Evolutionary conservation across 1,284 basidiomycete species (phyloP), one percentile per base, ranked within the genome.

Genomic region (Malassezia dermatis): DNA sequence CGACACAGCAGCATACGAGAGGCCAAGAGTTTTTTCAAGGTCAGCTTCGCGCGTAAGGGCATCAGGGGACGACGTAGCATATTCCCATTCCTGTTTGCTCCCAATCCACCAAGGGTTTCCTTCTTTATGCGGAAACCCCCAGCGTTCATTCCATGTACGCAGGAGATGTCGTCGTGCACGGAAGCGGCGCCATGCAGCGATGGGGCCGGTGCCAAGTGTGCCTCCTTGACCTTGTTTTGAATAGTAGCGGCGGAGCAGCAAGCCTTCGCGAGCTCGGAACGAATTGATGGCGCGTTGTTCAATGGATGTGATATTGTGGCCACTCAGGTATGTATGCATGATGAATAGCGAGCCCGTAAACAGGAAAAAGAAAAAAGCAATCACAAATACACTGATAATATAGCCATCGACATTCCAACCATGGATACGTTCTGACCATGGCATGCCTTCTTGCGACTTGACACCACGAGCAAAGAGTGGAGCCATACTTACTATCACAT

Each of bases 81-180:
- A 48, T 8, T 44, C 48, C 1, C 55, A 32, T 45, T 68, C 64
- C 8, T 48, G 24, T 5, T 32, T 24, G 11, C 48, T 52, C 2
- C 56, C 88, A 32, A 84, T 75, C 86, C 86, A 90, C 88, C 88
- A 93, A 4, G 88, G 75, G 71, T 90, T 85, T 0, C 85, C 88
- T 67, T 90, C 87, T 21, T 75, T 80, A 6, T 79, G 79, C 1
- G 84, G 78, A 24, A 77, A 67, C 0, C 89, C 88, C 87, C 87
- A 90, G 61, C 87, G 83, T 6, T 73, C 66, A 64, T 89, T 82
- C 84, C 86, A 89, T 28, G 78, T 51, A 8, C 73, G 42, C 66
- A 59, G 48, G 58, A 66, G 58, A 3, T 8, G 24, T 2, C 30
- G 41, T 12, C 44, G 41, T 3, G 53, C 55, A 5, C 44, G 43